A percentile compares a stretch with the other conserved stretches of the same genome.
Conservation (phyloP, 306 rosid species). For the Lathyrus aphaca region DNA sequence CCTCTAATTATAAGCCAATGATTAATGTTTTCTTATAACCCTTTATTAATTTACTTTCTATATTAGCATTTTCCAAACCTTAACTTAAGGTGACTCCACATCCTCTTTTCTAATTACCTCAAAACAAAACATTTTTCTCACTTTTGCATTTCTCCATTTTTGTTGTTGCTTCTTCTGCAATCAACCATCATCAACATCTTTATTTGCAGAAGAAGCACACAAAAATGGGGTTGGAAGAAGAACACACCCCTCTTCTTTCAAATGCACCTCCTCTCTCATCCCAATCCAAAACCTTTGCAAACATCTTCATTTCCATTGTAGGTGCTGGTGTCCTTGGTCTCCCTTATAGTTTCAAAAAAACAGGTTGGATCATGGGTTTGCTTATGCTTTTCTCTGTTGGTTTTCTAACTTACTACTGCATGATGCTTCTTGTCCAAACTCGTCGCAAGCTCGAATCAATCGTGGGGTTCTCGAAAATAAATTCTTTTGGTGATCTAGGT, state of each 20-base stretch:
- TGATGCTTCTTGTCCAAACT: constrained; percentile 68
- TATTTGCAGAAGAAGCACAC: constrained; percentile 16
- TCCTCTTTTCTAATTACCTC: not conserved
- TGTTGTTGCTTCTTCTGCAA: constrained; percentile 33
- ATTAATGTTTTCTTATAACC: not conserved
- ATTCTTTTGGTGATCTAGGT: constrained; percentile 69
- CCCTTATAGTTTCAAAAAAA: constrained; percentile 65
- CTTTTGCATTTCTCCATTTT: not conserved
- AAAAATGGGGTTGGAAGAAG: constrained; percentile 36
- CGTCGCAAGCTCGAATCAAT: constrained; percentile 59
- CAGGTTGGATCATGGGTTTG: constrained; percentile 65
- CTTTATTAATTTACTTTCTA: not conserved
- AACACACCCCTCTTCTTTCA: constrained; percentile 51
- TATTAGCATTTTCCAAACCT: constrained; percentile 19
- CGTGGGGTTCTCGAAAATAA: constrained; percentile 39
- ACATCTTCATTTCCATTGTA: constrained; percentile 65
- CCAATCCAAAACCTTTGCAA: constrained; percentile 63
- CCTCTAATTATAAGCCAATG: not conserved
- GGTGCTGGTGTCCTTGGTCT: constrained; percentile 73
- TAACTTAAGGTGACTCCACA: constrained; percentile 33
- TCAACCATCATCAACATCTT: not conserved
- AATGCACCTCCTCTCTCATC: constrained; percentile 51
- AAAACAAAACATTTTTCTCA: not conserved
- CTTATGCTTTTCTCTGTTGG: constrained; percentile 58
- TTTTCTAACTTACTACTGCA: constrained; percentile 61